phyloP scores from a whole-genome alignment of 2,329 filamentous ascomycete species.

The Blastomyces parvus region DNA sequence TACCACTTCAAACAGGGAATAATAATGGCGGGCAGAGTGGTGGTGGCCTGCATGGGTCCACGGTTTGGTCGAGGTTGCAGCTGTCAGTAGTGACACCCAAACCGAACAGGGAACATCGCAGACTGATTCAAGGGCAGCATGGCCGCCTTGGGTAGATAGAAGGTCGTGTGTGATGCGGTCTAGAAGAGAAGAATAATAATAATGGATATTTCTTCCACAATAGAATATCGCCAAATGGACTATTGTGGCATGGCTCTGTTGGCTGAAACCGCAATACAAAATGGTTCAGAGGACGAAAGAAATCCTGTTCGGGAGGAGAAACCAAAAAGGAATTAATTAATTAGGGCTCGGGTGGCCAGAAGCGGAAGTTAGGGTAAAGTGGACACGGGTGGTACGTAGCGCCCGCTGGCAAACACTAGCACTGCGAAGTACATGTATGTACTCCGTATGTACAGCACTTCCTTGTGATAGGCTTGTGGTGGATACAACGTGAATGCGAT shows the following conservation, averaged over 20 bases:
- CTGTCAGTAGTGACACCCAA: slow-evolving; percentile 9
- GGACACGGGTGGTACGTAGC: neutral
- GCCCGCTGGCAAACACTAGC: neutral
- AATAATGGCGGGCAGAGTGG: neutral
- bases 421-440: too few species aligned
- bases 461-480: neutral
- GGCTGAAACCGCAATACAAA: neutral
- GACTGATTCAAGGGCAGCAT: neutral
- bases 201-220: neutral
- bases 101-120: neutral
- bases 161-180: neutral
- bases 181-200: slow-evolving; percentile 6
- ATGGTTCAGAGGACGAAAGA: neutral
- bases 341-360: neutral
- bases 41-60: slow-evolving; percentile 7
- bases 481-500: neutral
- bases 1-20: neutral
- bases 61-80: slow-evolving; percentile 6
- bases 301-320: neutral
- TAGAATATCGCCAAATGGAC: neutral
- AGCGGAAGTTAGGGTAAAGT: neutral
- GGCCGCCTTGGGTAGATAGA: too few species aligned
- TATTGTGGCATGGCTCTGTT: neutral
- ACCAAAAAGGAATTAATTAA: neutral
- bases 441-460: too few species aligned